Conservation (phyloP, 2,329 filamentous ascomycete genomes). For the Alternaria sp. region DNA sequence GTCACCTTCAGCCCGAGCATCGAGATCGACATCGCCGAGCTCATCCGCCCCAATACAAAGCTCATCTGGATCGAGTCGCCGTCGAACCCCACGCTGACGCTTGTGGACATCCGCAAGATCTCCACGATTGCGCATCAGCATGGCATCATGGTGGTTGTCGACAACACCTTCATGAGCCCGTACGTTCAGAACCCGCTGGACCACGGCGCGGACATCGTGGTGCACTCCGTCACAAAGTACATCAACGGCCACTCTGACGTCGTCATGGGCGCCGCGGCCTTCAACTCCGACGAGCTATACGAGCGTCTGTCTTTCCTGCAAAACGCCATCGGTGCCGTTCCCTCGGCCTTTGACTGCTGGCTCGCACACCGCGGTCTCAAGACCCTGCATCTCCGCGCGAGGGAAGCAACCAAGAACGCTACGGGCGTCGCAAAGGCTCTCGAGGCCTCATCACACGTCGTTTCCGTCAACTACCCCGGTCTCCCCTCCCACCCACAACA, state of each 20-base stretch:
- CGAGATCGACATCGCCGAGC: conserved; percentile 80
- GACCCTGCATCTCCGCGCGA: conserved; percentile 90
- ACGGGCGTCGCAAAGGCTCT: conserved; percentile 77
- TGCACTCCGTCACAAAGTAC: conserved; percentile 98
- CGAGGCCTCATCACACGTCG: conserved; percentile 78
- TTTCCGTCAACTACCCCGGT: conserved; percentile 94
- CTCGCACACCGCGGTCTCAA: conserved; percentile 96
- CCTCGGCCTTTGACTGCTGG: conserved; percentile 96
- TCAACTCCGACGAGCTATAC: conserved; percentile 83
- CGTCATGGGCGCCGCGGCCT: conserved; percentile 95
- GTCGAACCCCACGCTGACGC: conserved; percentile 89
- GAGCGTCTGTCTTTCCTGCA: conserved; percentile 86
- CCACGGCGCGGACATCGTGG: conserved; percentile 93
- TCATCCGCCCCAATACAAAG: conserved; percentile 89
- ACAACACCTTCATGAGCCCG: conserved; percentile 97
- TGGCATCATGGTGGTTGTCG: conserved; percentile 94
- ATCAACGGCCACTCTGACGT: conserved; percentile 98
- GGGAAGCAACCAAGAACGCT: conserved; percentile 84
- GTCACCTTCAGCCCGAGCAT: conserved; percentile 95
- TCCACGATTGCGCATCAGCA: conserved; percentile 82
- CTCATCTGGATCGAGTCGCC: conserved; percentile 97
- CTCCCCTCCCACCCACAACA: conserved; percentile 86
- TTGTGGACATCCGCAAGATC: conserved; percentile 91
- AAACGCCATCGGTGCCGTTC: conserved; percentile 95
- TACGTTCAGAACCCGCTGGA: conserved; percentile 97